phyloP scores from a whole-genome alignment of 257 asterid genomes.

The Plantago ovata region DNA sequence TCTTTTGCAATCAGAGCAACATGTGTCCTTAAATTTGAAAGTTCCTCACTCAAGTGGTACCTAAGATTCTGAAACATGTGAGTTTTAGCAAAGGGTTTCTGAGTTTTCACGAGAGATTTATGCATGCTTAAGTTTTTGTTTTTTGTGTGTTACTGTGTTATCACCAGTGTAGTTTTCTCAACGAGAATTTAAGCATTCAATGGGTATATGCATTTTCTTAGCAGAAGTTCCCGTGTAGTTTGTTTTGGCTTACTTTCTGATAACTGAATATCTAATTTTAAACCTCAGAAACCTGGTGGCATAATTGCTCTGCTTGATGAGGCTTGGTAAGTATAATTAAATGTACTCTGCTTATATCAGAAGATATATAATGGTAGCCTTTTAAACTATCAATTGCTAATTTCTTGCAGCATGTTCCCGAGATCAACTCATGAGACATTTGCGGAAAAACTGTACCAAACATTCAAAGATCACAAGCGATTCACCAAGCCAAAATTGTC shows the following conservation, averaged over 20 bases:
- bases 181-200: too few relatives aligned
- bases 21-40: too few relatives aligned
- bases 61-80: too few relatives aligned
- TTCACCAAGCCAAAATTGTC: slow-evolving; percentile 86
- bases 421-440: slow-evolving; percentile 91
- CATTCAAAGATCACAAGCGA: slow-evolving; percentile 82
- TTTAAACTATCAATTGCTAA: slow-evolving; percentile 10
- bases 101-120: too few relatives aligned
- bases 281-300: slow-evolving; percentile 90
- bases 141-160: too few relatives aligned
- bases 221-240: neutral
- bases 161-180: too few relatives aligned
- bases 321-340: slow-evolving; percentile 71
- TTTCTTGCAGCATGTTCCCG: slow-evolving; percentile 77
- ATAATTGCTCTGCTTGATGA: slow-evolving; percentile 93
- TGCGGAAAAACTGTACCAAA: slow-evolving; percentile 78
- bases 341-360: slow-evolving; percentile 2
- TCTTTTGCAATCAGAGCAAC: too few relatives aligned
- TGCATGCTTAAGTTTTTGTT: too few relatives aligned
- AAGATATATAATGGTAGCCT: slow-evolving; percentile 5
- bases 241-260: slow-evolving; percentile 11
- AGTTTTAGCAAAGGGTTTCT: too few relatives aligned
- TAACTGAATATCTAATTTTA: slow-evolving; percentile 20
- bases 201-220: neutral
- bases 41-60: too few relatives aligned